Conservation (phyloP, 148 eudicot species). For the Nepenthes mirabilis region DNA sequence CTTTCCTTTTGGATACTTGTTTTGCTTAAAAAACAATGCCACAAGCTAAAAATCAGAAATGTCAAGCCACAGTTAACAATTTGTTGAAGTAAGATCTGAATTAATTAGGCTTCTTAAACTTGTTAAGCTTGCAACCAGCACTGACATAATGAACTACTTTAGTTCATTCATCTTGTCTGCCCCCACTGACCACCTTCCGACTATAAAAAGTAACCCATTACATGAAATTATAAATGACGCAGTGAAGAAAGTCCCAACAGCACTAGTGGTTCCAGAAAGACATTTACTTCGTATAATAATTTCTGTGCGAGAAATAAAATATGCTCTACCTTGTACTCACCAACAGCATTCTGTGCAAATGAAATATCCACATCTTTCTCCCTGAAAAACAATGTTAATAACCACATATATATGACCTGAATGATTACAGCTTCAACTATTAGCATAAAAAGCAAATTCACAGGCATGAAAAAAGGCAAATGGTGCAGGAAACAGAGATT, state of each 20-base stretch:
- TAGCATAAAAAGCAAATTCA: neutral
- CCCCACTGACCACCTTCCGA: no score
- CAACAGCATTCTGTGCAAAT: slow-evolving; percentile 80
- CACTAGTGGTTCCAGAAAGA: no score
- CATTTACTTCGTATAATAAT: no score
- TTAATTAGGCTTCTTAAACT: no score
- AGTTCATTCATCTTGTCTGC: no score
- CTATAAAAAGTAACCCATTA: neutral
- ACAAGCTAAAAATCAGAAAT: neutral
- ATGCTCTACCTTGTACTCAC: slow-evolving; percentile 63
- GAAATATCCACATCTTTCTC: slow-evolving; percentile 80
- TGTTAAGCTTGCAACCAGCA: no score
- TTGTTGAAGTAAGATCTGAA: no score
- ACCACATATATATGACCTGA: neutral
- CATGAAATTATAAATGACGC: neutral
- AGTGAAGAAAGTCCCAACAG: neutral
- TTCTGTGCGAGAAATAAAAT: neutral
- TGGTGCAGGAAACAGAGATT: neutral
- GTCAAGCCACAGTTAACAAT: no score
- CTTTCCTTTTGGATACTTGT: no score
- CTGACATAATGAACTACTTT: no score
- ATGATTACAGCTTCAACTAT: neutral
- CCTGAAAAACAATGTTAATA: slow-evolving; percentile 31
- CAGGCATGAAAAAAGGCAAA: neutral
- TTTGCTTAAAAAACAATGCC: neutral